A percentile compares a stretch with the other conserved stretches of the same genome.
Evolutionary conservation across 108 stramenopile species (phyloP).

Genomic region (Schizochytrium sp.): DNA sequence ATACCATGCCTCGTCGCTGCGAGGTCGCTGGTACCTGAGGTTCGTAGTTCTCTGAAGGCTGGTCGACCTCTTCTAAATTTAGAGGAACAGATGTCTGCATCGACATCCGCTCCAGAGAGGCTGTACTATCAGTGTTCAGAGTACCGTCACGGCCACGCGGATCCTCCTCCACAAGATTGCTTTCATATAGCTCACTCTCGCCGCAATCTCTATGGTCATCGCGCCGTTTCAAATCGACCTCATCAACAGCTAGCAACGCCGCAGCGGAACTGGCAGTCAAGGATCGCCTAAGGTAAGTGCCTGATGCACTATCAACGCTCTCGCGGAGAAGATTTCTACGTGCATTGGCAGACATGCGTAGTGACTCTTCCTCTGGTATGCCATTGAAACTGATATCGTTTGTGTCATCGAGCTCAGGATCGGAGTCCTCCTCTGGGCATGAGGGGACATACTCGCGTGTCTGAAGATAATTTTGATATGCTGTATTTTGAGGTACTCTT

Average conservation of each 20-base stretch:
- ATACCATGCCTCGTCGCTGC: no score
- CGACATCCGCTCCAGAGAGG: no score
- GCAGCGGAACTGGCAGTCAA: background rate
- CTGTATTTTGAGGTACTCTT: slow-evolving; percentile 66
- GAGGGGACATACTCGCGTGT: background rate
- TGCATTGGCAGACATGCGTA: slow-evolving; percentile 32
- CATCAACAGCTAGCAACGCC: background rate
- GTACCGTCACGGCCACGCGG: background rate
- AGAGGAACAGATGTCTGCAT: no score
- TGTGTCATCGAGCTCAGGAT: slow-evolving; percentile 18
- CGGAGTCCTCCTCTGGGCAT: slow-evolving; percentile 25
- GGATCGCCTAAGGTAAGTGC: background rate
- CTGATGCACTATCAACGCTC: background rate
- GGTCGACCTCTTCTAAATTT: no score
- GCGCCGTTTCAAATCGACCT: background rate
- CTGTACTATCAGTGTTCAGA: background rate
- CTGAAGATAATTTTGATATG: slow-evolving; percentile 59
- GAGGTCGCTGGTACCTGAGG: no score
- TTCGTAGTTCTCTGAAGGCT: no score
- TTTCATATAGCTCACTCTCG: background rate
- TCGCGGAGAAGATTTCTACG: background rate
- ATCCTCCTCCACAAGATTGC: background rate
- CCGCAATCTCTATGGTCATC: background rate
- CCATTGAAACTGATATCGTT: background rate
- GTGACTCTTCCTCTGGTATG: background rate